These are phyloP conservation scores for Casuarina equisetifolia DNA, from an alignment of 306 rosid species.

Conservation along the genomic window DNA sequence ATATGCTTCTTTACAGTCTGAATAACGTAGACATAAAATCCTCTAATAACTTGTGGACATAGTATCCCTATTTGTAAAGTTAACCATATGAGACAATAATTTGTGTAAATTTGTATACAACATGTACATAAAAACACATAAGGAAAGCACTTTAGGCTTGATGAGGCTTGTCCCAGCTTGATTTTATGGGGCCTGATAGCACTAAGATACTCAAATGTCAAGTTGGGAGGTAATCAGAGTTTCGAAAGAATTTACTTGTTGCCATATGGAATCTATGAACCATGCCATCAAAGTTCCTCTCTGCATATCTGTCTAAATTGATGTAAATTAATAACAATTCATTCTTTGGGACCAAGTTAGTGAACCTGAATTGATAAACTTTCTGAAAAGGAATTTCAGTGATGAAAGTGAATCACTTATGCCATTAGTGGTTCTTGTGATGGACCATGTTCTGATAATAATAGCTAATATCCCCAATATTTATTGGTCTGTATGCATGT, in stretches of 20 bases:
- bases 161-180: neutral
- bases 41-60: neutral
- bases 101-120: neutral
- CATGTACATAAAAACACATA: neutral
- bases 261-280: neutral
- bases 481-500: neutral
- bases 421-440: neutral
- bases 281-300: neutral
- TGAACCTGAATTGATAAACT: neutral
- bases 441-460: neutral
- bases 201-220: neutral
- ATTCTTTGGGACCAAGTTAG: neutral
- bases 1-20: neutral
- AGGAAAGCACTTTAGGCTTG: neutral
- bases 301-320: neutral
- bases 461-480: neutral
- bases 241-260: neutral
- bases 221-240: neutral
- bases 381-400: neutral
- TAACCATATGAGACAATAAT: neutral
- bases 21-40: neutral
- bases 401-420: neutral
- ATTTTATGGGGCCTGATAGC: neutral
- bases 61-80: too few relatives aligned
- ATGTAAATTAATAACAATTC: neutral